Conservation (phyloP, 441 rosid species). For the Breynia disticha region DNA sequence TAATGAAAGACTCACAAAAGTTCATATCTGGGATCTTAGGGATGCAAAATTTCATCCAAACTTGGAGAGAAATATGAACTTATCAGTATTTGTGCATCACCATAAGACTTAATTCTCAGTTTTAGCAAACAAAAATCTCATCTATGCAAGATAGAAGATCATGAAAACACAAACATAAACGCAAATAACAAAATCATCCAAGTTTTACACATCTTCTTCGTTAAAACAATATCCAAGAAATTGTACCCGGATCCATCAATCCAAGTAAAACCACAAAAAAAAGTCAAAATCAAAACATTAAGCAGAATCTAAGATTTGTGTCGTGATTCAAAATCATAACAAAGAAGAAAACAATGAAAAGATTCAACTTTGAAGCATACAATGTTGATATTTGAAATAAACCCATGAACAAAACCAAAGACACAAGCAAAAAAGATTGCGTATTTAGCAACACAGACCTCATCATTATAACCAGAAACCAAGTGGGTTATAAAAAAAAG, state of each 20-base stretch:
- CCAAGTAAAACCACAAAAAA: not conserved
- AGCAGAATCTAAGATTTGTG: slow-evolving; percentile 1
- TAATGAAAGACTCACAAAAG: not conserved
- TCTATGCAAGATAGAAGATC: not conserved
- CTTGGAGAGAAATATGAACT: not conserved
- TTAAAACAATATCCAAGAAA: not conserved
- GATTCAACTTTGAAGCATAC: not conserved
- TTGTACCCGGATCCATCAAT: slow-evolving; percentile 7
- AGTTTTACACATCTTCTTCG: not conserved
- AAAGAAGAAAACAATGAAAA: not conserved
- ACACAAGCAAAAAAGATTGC: not conserved
- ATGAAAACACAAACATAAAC: not conserved
- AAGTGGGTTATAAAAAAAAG: not conserved
- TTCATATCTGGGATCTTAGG: not conserved
- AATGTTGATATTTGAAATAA: not conserved
- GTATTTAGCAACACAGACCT: slow-evolving; percentile 15
- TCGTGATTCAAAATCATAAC: not conserved
- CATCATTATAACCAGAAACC: slow-evolving; percentile 20
- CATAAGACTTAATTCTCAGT: too few species aligned
- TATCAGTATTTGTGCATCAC: not conserved
- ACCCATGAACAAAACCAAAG: not conserved
- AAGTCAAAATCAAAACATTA: not conserved
- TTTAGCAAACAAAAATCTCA: too few species aligned
- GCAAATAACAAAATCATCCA: not conserved
- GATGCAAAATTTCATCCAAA: not conserved